Conservation (phyloP, 2,329 filamentous ascomycete genomes). For the Lachnellula subtilissima region DNA sequence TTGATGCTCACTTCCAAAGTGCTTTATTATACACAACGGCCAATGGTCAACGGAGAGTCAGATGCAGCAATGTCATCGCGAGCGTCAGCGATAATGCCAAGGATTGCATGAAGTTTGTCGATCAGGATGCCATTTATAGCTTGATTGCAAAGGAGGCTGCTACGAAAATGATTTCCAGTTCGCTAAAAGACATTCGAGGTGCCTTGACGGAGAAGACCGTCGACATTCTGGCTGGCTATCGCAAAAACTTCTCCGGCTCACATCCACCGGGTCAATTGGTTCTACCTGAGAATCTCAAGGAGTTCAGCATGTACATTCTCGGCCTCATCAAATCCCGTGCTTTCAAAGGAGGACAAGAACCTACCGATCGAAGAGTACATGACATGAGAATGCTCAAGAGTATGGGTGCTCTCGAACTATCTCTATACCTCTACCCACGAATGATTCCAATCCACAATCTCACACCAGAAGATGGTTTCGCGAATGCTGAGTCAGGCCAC, state of each 20-base stretch:
- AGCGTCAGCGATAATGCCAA: constrained; percentile 81
- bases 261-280: constrained; percentile 91
- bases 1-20: constrained; percentile 96
- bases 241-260: constrained; percentile 80
- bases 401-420: constrained; percentile 81
- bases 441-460: constrained; percentile 92
- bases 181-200: constrained; percentile 79
- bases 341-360: constrained; percentile 89
- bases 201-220: constrained; percentile 86
- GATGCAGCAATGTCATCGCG: constrained; percentile 90
- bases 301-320: constrained; percentile 94
- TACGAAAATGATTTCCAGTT: constrained; percentile 69
- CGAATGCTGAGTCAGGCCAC: constrained; percentile 80
- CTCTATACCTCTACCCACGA: constrained; percentile 89
- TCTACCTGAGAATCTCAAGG: constrained; percentile 91
- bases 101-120: constrained; percentile 86
- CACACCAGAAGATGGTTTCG: constrained; percentile 80
- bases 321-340: constrained; percentile 84
- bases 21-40: constrained; percentile 92
- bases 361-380: constrained; percentile 83
- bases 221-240: constrained; percentile 85
- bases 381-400: constrained; percentile 86
- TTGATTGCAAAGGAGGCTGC: constrained; percentile 92
- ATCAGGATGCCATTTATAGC: constrained; percentile 87
- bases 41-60: constrained; percentile 79